A percentile compares a stretch with the other conserved stretches of the same genome.
Evolutionary conservation across 176 grass and related monocot genomes (phyloP).

Genomic region (Puya raimondii): DNA sequence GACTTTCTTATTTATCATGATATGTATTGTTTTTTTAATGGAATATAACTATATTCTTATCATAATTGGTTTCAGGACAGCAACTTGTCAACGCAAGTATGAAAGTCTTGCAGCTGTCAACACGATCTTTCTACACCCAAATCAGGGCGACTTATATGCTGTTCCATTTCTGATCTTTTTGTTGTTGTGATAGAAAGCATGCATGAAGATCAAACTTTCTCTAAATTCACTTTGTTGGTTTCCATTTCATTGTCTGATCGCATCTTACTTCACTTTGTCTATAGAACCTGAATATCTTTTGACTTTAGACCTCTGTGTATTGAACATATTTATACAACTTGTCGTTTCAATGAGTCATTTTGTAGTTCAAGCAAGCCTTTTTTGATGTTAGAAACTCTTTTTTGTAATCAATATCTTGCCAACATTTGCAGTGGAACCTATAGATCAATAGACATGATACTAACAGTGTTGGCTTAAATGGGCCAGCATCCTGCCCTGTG

Average conservation of each 20-base stretch:
- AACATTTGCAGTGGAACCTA: conserved; percentile 51
- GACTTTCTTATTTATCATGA: conserved; percentile 4
- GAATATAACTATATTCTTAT: conserved; percentile 14
- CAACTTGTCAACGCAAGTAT: conserved; percentile 86
- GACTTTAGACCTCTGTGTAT: too few relatives aligned
- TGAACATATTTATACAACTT: too few relatives aligned
- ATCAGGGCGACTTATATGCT: conserved; percentile 46
- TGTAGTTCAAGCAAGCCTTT: not conserved
- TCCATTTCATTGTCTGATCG: too few relatives aligned
- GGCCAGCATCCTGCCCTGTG: too few relatives aligned
- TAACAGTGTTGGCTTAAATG: too few relatives aligned
- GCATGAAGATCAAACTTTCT: too few relatives aligned
- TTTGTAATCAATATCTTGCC: not conserved
- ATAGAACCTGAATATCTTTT: too few relatives aligned
- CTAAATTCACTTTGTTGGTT: too few relatives aligned
- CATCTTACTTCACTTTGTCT: too few relatives aligned
- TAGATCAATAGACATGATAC: too few relatives aligned
- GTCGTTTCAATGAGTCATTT: not conserved
- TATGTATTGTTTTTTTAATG: not conserved
- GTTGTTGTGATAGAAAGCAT: not conserved
- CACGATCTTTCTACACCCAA: conserved; percentile 88
- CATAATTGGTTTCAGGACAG: conserved; percentile 43
- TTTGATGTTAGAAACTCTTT: not conserved
- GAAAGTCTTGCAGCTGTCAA: conserved; percentile 94
- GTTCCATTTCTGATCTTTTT: conserved; percentile 1